These are phyloP conservation scores for Volutella citrinella DNA, from an alignment of 2,329 filamentous ascomycete genomes.

Conservation along the genomic window DNA sequence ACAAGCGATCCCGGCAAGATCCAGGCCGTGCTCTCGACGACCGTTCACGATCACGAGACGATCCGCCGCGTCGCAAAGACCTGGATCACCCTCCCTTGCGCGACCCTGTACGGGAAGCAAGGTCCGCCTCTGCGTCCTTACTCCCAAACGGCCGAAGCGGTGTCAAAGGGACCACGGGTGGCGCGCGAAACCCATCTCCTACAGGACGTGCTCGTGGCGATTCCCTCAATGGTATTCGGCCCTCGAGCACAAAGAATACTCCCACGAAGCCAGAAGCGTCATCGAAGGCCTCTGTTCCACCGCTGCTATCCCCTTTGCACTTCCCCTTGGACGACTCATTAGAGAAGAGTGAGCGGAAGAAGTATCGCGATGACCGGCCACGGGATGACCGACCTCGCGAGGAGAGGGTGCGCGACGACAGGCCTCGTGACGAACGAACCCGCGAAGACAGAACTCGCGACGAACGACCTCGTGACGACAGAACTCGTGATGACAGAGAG, in stretches of 20 bases:
- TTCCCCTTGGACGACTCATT: slow-evolving; percentile 39
- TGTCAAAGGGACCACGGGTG: slow-evolving; percentile 27
- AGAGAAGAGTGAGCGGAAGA: slow-evolving; percentile 32
- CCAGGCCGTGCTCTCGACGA: slow-evolving; percentile 30
- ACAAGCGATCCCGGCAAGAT: slow-evolving; percentile 46
- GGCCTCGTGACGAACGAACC: not conserved
- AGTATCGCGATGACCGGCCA: slow-evolving; percentile 1
- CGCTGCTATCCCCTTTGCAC: slow-evolving; percentile 51
- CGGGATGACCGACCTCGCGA: not conserved
- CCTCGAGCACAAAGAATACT: slow-evolving; percentile 33
- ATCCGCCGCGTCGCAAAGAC: slow-evolving; percentile 31
- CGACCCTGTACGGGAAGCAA: slow-evolving; percentile 30
- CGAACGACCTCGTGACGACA: too few relatives aligned
- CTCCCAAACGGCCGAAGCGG: slow-evolving; percentile 36
- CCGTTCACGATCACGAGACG: slow-evolving; percentile 32
- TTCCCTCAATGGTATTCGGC: slow-evolving; percentile 42
- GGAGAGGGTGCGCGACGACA: not conserved
- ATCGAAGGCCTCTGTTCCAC: slow-evolving; percentile 44
- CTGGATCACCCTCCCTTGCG: slow-evolving; percentile 23
- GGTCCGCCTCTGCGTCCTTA: slow-evolving; percentile 22
- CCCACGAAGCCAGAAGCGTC: slow-evolving; percentile 37
- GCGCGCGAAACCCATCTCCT: slow-evolving; percentile 31
- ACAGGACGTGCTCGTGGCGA: slow-evolving; percentile 37
- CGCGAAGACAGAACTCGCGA: not conserved
- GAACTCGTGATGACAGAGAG: too few relatives aligned